Percentiles rank a stretch among this genome's conserved stretches.
phyloP scores from a whole-genome alignment of 257 asterid genomes.

The Solanum peruvianum region DNA sequence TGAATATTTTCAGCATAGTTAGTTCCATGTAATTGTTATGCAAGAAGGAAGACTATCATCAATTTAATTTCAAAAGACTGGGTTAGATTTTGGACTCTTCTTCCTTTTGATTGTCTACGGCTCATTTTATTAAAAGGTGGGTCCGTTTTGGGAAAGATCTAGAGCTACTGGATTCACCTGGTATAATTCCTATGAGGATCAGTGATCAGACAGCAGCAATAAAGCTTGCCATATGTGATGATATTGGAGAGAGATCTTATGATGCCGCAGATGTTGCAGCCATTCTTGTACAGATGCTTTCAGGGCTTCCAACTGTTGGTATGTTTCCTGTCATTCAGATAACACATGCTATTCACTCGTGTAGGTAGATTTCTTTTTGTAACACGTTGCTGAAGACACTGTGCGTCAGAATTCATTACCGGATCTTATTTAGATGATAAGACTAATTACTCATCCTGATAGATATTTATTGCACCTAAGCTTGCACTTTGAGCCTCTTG shows the following conservation, averaged over 20 bases:
- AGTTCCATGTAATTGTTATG: neutral
- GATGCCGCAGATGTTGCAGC: conserved; percentile 75
- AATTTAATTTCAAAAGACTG: neutral
- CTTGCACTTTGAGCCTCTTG: neutral
- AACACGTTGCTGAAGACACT: neutral
- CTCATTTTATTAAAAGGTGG: conserved; percentile 50
- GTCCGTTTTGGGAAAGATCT: conserved; percentile 78
- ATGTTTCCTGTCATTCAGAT: neutral
- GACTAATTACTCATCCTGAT: neutral
- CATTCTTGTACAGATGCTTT: conserved; percentile 78
- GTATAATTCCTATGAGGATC: conserved; percentile 90
- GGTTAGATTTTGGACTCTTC: neutral
- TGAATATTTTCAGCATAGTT: neutral
- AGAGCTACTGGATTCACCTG: conserved; percentile 91
- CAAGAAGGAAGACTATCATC: neutral
- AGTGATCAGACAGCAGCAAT: conserved; percentile 85
- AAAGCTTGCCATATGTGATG: conserved; percentile 93
- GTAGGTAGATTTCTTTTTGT: neutral
- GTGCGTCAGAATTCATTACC: neutral
- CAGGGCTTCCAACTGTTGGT: conserved; percentile 74
- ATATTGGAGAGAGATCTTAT: conserved; percentile 91
- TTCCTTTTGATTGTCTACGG: neutral
- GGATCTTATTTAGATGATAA: neutral
- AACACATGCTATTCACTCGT: neutral
- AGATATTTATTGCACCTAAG: neutral